Evolutionary conservation across 257 asterid species (phyloP).

Genomic region (Gentiana macrophylla): DNA sequence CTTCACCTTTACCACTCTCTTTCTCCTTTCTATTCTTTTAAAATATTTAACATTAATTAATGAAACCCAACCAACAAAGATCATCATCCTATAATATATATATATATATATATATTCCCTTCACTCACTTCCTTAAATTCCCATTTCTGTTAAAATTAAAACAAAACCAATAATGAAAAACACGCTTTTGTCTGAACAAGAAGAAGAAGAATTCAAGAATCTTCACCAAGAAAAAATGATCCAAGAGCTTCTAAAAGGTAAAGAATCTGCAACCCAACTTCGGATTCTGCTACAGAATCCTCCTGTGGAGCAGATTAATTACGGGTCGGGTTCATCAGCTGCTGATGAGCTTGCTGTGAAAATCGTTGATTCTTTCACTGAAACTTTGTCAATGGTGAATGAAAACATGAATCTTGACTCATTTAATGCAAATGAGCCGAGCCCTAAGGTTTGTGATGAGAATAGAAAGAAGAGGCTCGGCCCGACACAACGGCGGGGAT

Average conservation of each 20-base stretch:
- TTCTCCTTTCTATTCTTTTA: conserved; percentile 6
- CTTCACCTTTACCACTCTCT: conserved; percentile 23
- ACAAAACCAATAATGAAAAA: conserved; percentile 1
- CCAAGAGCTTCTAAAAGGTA: conserved; percentile 32
- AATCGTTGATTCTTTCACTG: conserved; percentile 36
- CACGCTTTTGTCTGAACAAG: not conserved
- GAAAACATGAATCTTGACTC: conserved; percentile 2
- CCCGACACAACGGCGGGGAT: conserved; percentile 49
- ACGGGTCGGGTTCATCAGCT: conserved; percentile 17
- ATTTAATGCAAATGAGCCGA: conserved; percentile 16
- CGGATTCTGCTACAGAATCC: conserved; percentile 25
- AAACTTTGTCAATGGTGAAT: conserved; percentile 15
- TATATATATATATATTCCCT: too few species aligned
- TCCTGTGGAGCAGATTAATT: conserved; percentile 3
- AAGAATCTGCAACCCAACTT: conserved; percentile 26
- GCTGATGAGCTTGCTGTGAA: conserved; percentile 20
- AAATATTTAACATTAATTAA: not conserved
- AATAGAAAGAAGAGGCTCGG: conserved; percentile 18
- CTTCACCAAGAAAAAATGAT: conserved; percentile 9
- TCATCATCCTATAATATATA: too few species aligned
- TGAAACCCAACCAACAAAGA: not conserved
- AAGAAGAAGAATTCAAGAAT: not conserved
- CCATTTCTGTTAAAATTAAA: not conserved
- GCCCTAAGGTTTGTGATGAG: conserved; percentile 4
- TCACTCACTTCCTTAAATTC: too few species aligned